A percentile compares a stretch with the other conserved stretches of the same genome.
These are phyloP conservation scores for Aspergillus proliferans DNA, from an alignment of 2,329 filamentous ascomycete species.

Conservation along the genomic window DNA sequence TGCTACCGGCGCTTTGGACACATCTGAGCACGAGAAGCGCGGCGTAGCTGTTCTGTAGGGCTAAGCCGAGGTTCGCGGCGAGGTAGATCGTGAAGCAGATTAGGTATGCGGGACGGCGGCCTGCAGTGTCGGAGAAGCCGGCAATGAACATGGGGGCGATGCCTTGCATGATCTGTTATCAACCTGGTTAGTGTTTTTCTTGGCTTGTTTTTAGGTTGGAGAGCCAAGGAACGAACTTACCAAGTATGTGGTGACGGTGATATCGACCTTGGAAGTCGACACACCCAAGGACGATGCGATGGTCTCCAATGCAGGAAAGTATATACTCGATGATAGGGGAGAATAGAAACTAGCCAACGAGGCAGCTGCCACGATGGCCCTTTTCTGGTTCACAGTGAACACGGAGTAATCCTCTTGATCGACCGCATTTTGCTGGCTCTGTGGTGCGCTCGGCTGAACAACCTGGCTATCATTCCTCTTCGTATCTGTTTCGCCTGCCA, in stretches of 20 bases:
- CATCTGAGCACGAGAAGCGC: slow-evolving; percentile 34
- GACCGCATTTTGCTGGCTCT: too few species aligned
- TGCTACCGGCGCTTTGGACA: slow-evolving; percentile 37
- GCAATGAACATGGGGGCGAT: slow-evolving; percentile 45
- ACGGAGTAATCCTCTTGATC: slow-evolving; percentile 36
- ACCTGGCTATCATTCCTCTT: too few species aligned
- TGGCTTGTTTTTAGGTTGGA: not conserved
- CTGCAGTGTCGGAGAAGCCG: slow-evolving; percentile 46
- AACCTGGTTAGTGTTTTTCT: not conserved
- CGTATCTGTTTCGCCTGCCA: too few species aligned
- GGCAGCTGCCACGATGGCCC: slow-evolving; percentile 16
- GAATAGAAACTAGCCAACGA: slow-evolving; percentile 26
- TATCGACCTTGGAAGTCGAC: slow-evolving; percentile 40
- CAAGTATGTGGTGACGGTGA: slow-evolving; percentile 48
- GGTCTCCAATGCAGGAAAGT: slow-evolving; percentile 30
- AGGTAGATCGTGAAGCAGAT: slow-evolving; percentile 47
- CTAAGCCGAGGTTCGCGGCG: slow-evolving; percentile 35
- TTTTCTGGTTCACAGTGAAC: slow-evolving; percentile 19
- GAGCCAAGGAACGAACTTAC: slow-evolving; percentile 17
- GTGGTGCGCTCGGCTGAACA: too few species aligned
- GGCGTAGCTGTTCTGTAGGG: slow-evolving; percentile 32
- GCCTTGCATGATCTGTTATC: slow-evolving; percentile 19
- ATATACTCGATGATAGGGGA: slow-evolving; percentile 30
- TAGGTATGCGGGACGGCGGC: slow-evolving; percentile 47
- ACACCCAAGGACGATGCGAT: slow-evolving; percentile 36